phyloP scores from a whole-genome alignment of 352 stramenopile genomes.

The Pythium volutum region DNA sequence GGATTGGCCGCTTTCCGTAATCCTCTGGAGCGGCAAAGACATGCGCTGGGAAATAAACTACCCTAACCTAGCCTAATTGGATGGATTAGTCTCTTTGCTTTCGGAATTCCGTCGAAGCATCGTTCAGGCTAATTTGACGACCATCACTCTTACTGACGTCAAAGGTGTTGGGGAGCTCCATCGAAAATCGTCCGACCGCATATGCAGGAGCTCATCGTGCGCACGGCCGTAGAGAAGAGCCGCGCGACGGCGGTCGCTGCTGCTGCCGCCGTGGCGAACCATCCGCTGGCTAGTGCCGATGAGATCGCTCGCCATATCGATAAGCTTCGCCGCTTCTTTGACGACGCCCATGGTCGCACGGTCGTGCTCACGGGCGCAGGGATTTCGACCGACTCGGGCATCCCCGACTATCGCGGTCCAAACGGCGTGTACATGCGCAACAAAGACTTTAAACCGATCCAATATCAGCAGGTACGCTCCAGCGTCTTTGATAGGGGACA shows the following conservation, averaged over 20 bases:
- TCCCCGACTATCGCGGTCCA: slow-evolving; percentile 96
- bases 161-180: too few relatives aligned
- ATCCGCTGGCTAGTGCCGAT: slow-evolving; percentile 2
- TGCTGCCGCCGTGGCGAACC: slow-evolving; percentile 15
- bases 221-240: slow-evolving; percentile 23
- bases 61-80: too few relatives aligned
- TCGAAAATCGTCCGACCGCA: not conserved
- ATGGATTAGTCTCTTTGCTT: too few relatives aligned
- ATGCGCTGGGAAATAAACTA: too few relatives aligned
- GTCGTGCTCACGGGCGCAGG: slow-evolving; percentile 92
- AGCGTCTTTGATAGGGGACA: too few relatives aligned
- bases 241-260: slow-evolving; percentile 20
- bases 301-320: slow-evolving; percentile 32
- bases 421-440: slow-evolving; percentile 94
- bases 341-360: slow-evolving; percentile 43
- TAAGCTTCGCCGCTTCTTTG: slow-evolving; percentile 53
- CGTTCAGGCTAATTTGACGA: not conserved
- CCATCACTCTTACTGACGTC: slow-evolving; percentile 1
- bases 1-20: not conserved
- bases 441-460: slow-evolving; percentile 93
- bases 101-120: slow-evolving; percentile 20
- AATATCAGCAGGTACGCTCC: slow-evolving; percentile 93
- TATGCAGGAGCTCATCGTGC: slow-evolving; percentile 31
- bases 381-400: slow-evolving; percentile 96
- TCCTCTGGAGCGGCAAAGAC: slow-evolving; percentile 5